These are phyloP conservation scores for Suillus subalutaceus DNA, from an alignment of 768 basidiomycete genomes.

Conservation along the genomic window DNA sequence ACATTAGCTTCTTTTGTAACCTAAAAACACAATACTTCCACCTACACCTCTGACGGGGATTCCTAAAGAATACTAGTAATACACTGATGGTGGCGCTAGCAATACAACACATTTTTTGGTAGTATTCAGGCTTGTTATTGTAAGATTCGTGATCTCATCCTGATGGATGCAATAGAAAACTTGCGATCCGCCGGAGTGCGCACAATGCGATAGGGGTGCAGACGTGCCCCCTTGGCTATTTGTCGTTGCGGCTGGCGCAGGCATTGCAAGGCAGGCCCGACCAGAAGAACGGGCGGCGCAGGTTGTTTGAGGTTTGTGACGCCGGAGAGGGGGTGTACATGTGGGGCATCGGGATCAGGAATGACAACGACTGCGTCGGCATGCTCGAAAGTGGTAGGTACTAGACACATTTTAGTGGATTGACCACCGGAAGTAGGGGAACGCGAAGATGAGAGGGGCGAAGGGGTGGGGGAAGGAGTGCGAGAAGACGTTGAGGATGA, in stretches of 20 bases:
- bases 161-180: slow-evolving; percentile 5
- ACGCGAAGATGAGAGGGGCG: slow-evolving; percentile 22
- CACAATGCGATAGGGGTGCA: slow-evolving; percentile 62
- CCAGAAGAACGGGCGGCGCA: slow-evolving; percentile 44
- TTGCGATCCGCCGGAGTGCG: slow-evolving; percentile 20
- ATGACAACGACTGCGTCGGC: slow-evolving; percentile 57
- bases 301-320: slow-evolving; percentile 2
- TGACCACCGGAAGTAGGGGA: slow-evolving; percentile 16
- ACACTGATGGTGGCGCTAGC: slow-evolving; percentile 16
- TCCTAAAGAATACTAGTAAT: slow-evolving; percentile 12
- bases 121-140: slow-evolving; percentile 2
- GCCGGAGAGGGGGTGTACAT: slow-evolving; percentile 21
- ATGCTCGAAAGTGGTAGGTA: slow-evolving; percentile 52
- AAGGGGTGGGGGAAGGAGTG: slow-evolving; percentile 39
- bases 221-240: slow-evolving; percentile 47
- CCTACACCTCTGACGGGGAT: slow-evolving; percentile 6
- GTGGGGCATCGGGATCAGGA: slow-evolving; percentile 33
- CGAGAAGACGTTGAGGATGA: slow-evolving; percentile 45
- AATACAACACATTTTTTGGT: slow-evolving; percentile 20
- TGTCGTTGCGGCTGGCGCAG: slow-evolving; percentile 47
- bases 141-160: slow-evolving; percentile 1
- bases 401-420: slow-evolving; percentile 40
- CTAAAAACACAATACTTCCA: background rate
- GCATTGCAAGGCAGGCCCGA: slow-evolving; percentile 50
- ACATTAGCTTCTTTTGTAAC: background rate